A percentile compares a stretch with the other conserved stretches of the same genome.
These are phyloP conservation scores for Centaurea solstitialis DNA, from an alignment of 129 eudicot genomes.

Conservation along the genomic window DNA sequence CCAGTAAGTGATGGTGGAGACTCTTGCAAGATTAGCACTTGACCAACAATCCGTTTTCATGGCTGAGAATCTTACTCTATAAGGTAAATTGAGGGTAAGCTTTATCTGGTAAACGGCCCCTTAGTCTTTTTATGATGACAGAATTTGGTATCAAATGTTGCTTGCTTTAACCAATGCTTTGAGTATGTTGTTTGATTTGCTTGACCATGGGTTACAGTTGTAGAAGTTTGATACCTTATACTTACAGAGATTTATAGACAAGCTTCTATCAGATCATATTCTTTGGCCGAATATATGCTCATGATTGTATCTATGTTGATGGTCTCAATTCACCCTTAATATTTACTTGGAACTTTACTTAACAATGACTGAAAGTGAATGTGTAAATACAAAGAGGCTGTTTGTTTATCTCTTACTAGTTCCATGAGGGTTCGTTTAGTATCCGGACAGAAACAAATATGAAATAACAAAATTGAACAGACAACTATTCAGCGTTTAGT, in stretches of 20 bases:
- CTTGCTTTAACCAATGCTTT: neutral
- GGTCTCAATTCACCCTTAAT: neutral
- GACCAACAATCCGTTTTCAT: too few species aligned
- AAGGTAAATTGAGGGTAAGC: neutral
- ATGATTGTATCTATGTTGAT: neutral
- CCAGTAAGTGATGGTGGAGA: neutral
- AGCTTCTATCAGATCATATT: slow-evolving; percentile 77
- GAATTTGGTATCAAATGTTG: neutral
- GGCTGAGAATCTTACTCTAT: too few species aligned
- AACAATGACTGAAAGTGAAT: neutral
- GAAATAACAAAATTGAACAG: too few species aligned
- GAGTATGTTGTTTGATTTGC: slow-evolving; percentile 1
- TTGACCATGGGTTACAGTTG: slow-evolving; percentile 53
- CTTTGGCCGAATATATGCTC: slow-evolving; percentile 47
- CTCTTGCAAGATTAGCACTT: too few species aligned
- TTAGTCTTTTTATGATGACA: neutral
- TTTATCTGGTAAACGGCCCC: neutral
- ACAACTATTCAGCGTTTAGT: too few species aligned
- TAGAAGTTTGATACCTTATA: slow-evolving; percentile 58
- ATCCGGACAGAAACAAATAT: too few species aligned
- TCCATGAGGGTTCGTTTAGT: neutral
- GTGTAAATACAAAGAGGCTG: neutral
- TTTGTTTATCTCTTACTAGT: too few species aligned
- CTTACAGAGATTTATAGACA: slow-evolving; percentile 81
- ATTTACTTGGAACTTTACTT: neutral